Evolutionary conservation across 352 stramenopile species (phyloP), one percentile per base, ranked within the genome.

Genomic region (Elongisporangium anandrum): DNA sequence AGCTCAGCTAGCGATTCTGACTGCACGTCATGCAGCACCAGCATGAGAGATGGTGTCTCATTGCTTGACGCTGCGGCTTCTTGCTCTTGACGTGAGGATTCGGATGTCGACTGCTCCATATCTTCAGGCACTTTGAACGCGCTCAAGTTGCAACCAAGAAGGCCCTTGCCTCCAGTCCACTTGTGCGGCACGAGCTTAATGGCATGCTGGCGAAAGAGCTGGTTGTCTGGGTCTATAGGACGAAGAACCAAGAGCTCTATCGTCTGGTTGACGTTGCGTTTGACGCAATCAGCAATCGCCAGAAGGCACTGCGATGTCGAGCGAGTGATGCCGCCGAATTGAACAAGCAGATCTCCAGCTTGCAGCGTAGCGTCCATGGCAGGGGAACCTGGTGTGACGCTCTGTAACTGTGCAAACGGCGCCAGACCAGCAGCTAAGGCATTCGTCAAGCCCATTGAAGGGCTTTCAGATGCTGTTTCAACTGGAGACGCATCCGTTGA

Each of bases 71-170:
- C 22, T 48, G n/a, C 23, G n/a, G 38, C 16, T 10, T 29, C 15
- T 34, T 59, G 60, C 54, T 41, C 19, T 49, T 22, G 17, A 21
- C 16, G 55, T 24, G 23, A n/a, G n/a, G n/a, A n/a, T n/a, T n/a
- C n/a, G n/a, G n/a, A n/a, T n/a, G n/a, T n/a, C n/a, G 34, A 45
- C 17, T 17, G 34, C 9, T 54, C 52, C 29, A 45, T 6, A 10
- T 66, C 52, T 4, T 56, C 41, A 2, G 70, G 38, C 77, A 77
- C 85, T 51, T 88, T 84, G 63, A 81, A 88, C 23, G 80, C 77
- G 52, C 72, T 79, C 4, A 90, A 54, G 48, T 90, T 75, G 39
- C 77, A 90, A 0, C 80, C 80, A 2, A 90, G 70, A 2, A 90
- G 59, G 0, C 80, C 80, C 59, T 88, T 90, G 16, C 77, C 80